Percentiles rank a stretch among this genome's conserved stretches.
Evolutionary conservation across 2,329 filamentous ascomycete species (phyloP).

Genomic region (Thermoascus crustaceus): DNA sequence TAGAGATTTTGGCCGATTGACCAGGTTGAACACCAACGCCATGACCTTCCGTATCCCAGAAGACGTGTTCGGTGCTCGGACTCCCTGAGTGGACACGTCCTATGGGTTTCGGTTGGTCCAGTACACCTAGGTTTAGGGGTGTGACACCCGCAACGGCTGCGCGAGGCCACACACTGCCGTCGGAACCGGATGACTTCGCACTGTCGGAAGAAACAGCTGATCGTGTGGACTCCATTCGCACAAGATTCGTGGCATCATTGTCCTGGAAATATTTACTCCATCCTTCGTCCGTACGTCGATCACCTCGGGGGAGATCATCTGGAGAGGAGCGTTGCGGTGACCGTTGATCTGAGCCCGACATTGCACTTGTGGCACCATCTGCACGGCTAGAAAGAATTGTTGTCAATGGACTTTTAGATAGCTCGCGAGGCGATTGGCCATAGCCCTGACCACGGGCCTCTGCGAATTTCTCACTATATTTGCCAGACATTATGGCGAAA

Average conservation of each 20-base stretch:
- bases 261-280: conserved; percentile 43
- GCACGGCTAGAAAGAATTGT: conserved; percentile 23
- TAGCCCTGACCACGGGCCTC: conserved; percentile 10
- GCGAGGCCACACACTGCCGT: conserved; percentile 34
- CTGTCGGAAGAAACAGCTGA: conserved; percentile 20
- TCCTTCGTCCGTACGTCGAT: conserved; percentile 39
- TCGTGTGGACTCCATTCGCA: conserved; percentile 15
- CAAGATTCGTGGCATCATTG: conserved; percentile 21
- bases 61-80: conserved; percentile 35
- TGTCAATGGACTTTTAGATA: conserved; percentile 18
- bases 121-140: conserved; percentile 28
- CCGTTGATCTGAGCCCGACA: conserved; percentile 14
- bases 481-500: conserved; percentile 34
- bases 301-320: conserved; percentile 19
- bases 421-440: neutral
- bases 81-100: conserved; percentile 34
- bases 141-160: conserved; percentile 21
- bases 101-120: conserved; percentile 32
- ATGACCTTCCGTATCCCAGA: conserved; percentile 20
- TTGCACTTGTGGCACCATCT: conserved; percentile 14
- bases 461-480: conserved; percentile 25
- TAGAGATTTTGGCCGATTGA: conserved; percentile 37
- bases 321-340: conserved; percentile 10
- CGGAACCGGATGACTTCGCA: conserved; percentile 28
- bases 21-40: conserved; percentile 31